phyloP scores from a whole-genome alignment of 768 basidiomycete species.

The Chalciporus pseudorubinellus region DNA sequence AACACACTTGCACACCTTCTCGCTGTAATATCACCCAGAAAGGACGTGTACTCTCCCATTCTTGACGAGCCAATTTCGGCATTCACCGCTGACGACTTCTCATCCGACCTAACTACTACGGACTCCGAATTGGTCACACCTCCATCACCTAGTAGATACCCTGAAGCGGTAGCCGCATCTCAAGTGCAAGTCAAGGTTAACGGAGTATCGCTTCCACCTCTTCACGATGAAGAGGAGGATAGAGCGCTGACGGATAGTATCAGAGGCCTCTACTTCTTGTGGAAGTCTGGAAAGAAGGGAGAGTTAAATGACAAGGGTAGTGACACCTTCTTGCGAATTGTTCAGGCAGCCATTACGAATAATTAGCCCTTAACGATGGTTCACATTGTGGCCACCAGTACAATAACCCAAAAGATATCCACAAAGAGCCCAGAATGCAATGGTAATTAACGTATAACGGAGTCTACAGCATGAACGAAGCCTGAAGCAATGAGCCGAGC shows the following conservation, averaged over 20 bases:
- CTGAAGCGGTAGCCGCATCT: constrained; percentile 14
- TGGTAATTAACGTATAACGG: neutral
- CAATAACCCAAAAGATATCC: neutral
- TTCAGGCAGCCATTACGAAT: constrained; percentile 31
- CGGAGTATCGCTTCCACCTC: constrained; percentile 4
- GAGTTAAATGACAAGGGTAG: constrained; percentile 20
- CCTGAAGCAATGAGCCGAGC: constrained; percentile 20
- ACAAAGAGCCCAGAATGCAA: neutral
- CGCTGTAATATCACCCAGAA: constrained; percentile 23
- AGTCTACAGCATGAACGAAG: constrained; percentile 5
- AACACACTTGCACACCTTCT: constrained; percentile 26
- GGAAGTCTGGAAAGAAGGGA: constrained; percentile 43
- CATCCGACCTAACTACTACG: constrained; percentile 13
- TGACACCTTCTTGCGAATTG: constrained; percentile 34
- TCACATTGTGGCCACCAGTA: neutral
- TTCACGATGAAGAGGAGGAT: constrained; percentile 24
- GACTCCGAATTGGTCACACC: constrained; percentile 29
- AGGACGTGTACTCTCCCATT: constrained; percentile 12
- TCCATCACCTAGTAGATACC: constrained; percentile 7
- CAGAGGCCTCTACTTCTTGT: constrained; percentile 56
- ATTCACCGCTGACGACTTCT: constrained; percentile 8
- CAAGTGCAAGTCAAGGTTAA: constrained; percentile 14
- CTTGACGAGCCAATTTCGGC: constrained; percentile 11
- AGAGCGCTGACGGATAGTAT: constrained; percentile 51
- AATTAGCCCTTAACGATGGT: neutral